Conservation (phyloP, 768 basidiomycete genomes). For the Serpula lacrymans region DNA sequence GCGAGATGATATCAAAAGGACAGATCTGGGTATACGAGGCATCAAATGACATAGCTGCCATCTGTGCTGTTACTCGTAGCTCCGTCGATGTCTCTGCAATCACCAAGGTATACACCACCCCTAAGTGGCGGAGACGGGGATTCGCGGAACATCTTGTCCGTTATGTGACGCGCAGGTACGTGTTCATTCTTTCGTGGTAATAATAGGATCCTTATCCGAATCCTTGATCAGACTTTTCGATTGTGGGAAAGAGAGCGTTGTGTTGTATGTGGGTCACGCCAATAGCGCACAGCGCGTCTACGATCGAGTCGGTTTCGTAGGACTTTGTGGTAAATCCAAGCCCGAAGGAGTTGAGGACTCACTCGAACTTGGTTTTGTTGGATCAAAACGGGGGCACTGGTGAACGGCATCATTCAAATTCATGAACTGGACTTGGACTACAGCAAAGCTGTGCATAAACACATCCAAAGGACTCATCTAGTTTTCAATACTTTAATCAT, state of each 20-base stretch:
- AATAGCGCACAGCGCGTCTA: constrained; percentile 53
- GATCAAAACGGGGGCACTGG: constrained; percentile 51
- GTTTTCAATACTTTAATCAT: too few relatives aligned
- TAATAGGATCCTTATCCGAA: constrained; percentile 8
- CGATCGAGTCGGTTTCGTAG: constrained; percentile 50
- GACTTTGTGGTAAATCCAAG: constrained; percentile 37
- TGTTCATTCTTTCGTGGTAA: constrained; percentile 1
- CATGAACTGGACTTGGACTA: too few relatives aligned
- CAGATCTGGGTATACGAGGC: constrained; percentile 52
- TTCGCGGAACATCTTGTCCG: constrained; percentile 52
- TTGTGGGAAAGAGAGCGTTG: constrained; percentile 44
- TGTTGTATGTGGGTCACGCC: constrained; percentile 51
- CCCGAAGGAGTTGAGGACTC: constrained; percentile 43
- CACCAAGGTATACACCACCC: constrained; percentile 56
- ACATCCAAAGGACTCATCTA: too few relatives aligned
- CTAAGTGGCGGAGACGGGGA: constrained; percentile 41
- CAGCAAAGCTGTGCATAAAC: too few relatives aligned
- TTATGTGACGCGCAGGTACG: constrained; percentile 42
- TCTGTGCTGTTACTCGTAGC: constrained; percentile 57
- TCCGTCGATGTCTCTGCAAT: constrained; percentile 48
- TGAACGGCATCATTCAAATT: constrained; percentile 19
- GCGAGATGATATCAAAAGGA: constrained; percentile 43
- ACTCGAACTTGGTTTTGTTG: constrained; percentile 52
- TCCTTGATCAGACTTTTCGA: constrained; percentile 35
- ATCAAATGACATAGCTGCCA: constrained; percentile 37